Base-by-base conservation (phyloP, 768 basidiomycete genomes). In the Gloeopeniophorella convolvens region DNA sequence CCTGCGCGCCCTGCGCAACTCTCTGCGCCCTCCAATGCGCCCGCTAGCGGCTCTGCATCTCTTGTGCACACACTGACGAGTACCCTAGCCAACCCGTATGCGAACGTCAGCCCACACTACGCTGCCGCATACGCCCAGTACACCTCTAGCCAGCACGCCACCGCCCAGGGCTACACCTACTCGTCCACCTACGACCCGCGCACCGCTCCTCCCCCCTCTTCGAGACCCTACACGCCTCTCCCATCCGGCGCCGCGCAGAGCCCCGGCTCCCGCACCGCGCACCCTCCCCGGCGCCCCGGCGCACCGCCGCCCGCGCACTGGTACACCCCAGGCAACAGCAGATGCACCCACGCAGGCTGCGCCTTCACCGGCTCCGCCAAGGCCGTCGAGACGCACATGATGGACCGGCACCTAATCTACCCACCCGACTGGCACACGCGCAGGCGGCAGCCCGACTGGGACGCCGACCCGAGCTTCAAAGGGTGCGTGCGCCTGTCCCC, bases 371-470 rank as follows among this genome's bases (percentile, higher is more conserved):
- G 85, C 28, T 83, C 87, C 3, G 68, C 71, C 33, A 86, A 87
- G 62, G 69, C 78, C 21, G 77, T 90, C 13, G 84, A 90, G 64
- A 73, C 70, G 24, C 90, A 93, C 61, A 84, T 81, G 80, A 91
- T 90, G 89, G 89, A 91, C 59, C 75, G 89, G n/a, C 89, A 92
- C 64, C 72, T 92, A 35, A 80, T 91, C 40, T 89, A 79, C 56
- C 89, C 90, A 20, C 74, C 77, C 36, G 83, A 80, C 18, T 89
- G 84, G 82, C 71, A 82, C 24, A 72, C 76, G 39, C 64, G 65
- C 56, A 75, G 72, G 55, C 73, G 74, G 48, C 77, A 71, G 60
- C 48, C 64, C 30, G 83, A 83, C 26, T 89, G 88, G 87, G 88
- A 89, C 61, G 80, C 89, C 2, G 89, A 90, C 66, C 85, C 84